phyloP scores from a whole-genome alignment of 2,329 filamentous ascomycete genomes.

The Trichoderma hamatum region DNA sequence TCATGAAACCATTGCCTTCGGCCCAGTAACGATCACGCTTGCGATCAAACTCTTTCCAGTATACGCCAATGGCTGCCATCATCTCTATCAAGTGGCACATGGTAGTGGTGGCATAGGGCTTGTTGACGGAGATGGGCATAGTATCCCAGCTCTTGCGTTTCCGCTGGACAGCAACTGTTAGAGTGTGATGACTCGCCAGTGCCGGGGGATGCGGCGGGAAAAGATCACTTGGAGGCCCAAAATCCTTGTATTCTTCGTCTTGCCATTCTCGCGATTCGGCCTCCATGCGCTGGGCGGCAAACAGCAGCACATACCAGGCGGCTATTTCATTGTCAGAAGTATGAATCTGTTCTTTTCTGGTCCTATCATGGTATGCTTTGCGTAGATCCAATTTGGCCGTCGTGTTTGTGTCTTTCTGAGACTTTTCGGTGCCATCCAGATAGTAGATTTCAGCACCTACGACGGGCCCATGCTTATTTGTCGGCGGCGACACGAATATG shows the following conservation, averaged over 20 bases:
- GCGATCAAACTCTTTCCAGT: slow-evolving; percentile 63
- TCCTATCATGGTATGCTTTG: slow-evolving; percentile 34
- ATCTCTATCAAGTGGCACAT: slow-evolving; percentile 60
- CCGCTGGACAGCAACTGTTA: slow-evolving; percentile 52
- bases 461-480: slow-evolving; percentile 45
- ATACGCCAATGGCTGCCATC: slow-evolving; percentile 56
- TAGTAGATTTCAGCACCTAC: slow-evolving; percentile 39
- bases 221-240: slow-evolving; percentile 31
- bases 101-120: slow-evolving; percentile 58
- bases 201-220: slow-evolving; percentile 34
- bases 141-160: slow-evolving; percentile 55
- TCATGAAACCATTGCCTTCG: slow-evolving; percentile 58
- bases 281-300: slow-evolving; percentile 55
- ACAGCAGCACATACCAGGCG: slow-evolving; percentile 57
- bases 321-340: slow-evolving; percentile 61
- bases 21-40: slow-evolving; percentile 55
- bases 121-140: slow-evolving; percentile 51
- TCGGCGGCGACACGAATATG: slow-evolving; percentile 52
- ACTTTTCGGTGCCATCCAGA: slow-evolving; percentile 45
- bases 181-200: slow-evolving; percentile 41
- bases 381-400: slow-evolving; percentile 38
- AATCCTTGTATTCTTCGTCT: slow-evolving; percentile 36
- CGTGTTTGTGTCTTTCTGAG: slow-evolving; percentile 41
- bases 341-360: slow-evolving; percentile 46
- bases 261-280: slow-evolving; percentile 53